These are phyloP conservation scores for Mycosphaerella arachidis DNA, from an alignment of 2,329 filamentous ascomycete species.

Conservation along the genomic window DNA sequence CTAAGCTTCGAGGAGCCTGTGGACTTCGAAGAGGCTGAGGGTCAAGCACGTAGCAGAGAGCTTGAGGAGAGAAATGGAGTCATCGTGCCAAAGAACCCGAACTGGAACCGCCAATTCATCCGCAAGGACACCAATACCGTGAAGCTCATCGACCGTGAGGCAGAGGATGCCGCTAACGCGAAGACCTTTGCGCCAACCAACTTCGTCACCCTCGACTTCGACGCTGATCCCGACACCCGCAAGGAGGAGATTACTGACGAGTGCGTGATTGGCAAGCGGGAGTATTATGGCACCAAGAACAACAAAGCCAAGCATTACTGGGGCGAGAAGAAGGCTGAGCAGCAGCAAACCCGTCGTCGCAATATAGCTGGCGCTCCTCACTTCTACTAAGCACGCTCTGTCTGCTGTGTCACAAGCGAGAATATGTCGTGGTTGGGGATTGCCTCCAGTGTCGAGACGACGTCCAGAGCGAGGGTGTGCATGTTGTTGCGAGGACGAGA, in stretches of 20 bases:
- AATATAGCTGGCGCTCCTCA: not conserved
- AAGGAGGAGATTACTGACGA: not conserved
- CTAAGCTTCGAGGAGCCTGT: not conserved
- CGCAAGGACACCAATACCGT: not conserved
- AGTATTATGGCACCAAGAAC: not conserved
- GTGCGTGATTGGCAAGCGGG: not conserved
- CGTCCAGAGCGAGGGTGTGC: not conserved
- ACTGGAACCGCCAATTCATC: not conserved
- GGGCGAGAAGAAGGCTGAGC: not conserved
- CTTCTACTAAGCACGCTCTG: not conserved
- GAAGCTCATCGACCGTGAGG: not conserved
- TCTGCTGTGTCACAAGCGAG: not conserved
- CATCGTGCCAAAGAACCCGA: not conserved
- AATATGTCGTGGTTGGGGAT: not conserved
- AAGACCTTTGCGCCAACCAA: not conserved
- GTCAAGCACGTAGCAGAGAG: too few species aligned
- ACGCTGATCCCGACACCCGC: not conserved
- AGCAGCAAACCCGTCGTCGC: not conserved
- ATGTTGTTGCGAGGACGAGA: too few species aligned
- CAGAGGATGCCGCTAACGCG: not conserved
- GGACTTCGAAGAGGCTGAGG: not conserved
- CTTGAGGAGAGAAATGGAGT: not conserved
- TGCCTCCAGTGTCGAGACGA: not conserved
- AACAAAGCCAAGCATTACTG: not conserved
- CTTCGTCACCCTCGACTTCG: not conserved